Conservation (phyloP, 768 basidiomycete species). For the Tulasnella sp. region DNA sequence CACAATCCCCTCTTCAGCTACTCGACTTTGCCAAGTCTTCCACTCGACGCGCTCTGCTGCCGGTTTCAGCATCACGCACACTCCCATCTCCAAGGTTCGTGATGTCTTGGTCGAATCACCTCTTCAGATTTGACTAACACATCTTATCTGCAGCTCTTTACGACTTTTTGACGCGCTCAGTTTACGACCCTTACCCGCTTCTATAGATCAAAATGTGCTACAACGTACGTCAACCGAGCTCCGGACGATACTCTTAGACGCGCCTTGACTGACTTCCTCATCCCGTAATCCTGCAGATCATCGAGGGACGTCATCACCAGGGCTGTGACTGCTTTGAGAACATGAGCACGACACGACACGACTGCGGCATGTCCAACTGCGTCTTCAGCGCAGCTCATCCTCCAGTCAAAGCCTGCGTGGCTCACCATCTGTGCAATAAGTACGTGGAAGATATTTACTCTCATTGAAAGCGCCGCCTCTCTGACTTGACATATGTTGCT, state of each 20-base stretch:
- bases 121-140: background rate
- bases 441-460: background rate
- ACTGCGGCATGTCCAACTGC: conserved; percentile 23
- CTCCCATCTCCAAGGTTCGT: background rate
- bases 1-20: conserved; percentile 1
- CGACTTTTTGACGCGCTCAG: background rate
- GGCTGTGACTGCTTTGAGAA: conserved; percentile 29
- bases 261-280: background rate
- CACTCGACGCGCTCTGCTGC: background rate
- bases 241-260: background rate
- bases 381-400: conserved; percentile 27
- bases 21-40: background rate
- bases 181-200: background rate
- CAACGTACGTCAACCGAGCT: conserved; percentile 25
- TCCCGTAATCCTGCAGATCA: conserved; percentile 17
- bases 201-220: conserved; percentile 27
- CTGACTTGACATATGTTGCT: background rate
- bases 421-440: conserved; percentile 2
- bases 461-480: background rate
- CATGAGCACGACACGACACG: conserved; percentile 18
- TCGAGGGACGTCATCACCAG: conserved; percentile 29
- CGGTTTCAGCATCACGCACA: background rate
- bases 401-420: background rate
- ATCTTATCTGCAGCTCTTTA: background rate
- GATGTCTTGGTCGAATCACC: no score